A percentile compares a stretch with the other conserved stretches of the same genome.
These are phyloP conservation scores for Aspergillus sp. DNA, from an alignment of 2,329 filamentous ascomycete species.

Conservation along the genomic window DNA sequence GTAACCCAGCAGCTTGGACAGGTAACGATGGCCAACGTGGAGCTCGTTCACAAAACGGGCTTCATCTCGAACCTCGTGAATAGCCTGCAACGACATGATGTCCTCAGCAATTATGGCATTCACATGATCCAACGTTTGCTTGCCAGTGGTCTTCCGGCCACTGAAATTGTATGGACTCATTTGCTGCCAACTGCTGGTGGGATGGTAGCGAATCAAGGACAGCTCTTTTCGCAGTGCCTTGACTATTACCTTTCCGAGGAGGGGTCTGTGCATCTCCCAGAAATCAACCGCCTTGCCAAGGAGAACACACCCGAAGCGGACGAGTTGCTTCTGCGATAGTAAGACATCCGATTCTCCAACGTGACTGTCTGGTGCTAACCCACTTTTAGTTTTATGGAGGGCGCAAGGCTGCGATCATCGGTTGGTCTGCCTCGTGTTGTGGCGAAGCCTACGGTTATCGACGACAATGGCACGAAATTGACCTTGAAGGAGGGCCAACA, in stretches of 20 bases:
- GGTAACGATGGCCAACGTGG: constrained; percentile 50
- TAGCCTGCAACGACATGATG: constrained; percentile 39
- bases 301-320: constrained; percentile 46
- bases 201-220: constrained; percentile 57
- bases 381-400: constrained; percentile 38
- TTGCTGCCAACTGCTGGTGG: constrained; percentile 58
- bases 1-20: constrained; percentile 52
- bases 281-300: constrained; percentile 50
- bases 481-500: constrained; percentile 35
- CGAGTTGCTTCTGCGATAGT: constrained; percentile 53
- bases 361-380: neutral
- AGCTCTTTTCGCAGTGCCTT: constrained; percentile 57
- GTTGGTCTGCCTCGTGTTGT: constrained; percentile 38
- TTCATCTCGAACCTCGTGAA: constrained; percentile 42
- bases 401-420: constrained; percentile 37
- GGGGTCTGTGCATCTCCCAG: constrained; percentile 47
- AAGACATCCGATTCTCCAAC: constrained; percentile 12
- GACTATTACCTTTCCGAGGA: constrained; percentile 57
- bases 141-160: constrained; percentile 44
- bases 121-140: constrained; percentile 57
- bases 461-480: constrained; percentile 34
- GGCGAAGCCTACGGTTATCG: constrained; percentile 30
- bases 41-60: constrained; percentile 43
- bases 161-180: constrained; percentile 57
- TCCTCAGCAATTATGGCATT: constrained; percentile 53